Evolutionary conservation across 352 stramenopile genomes (phyloP).

Genomic region (Aphanomyces stellatus): DNA sequence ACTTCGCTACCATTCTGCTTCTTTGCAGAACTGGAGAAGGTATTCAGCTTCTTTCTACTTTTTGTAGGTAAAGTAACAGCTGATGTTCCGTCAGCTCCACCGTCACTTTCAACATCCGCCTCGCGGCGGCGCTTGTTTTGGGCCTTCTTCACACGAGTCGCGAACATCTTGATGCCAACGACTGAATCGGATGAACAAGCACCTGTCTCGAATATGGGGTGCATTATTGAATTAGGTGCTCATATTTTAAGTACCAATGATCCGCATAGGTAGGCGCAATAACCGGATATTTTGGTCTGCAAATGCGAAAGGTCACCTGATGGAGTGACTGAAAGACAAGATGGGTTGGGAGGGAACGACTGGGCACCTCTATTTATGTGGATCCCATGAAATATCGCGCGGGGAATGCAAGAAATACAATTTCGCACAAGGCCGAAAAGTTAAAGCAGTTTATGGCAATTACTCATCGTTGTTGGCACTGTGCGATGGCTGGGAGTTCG

Average conservation of each 20-base stretch:
- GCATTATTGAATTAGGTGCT: background rate
- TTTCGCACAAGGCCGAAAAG: constrained; percentile 28
- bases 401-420: background rate
- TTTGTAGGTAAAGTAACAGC: background rate
- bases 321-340: background rate
- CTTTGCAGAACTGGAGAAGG: constrained; percentile 38
- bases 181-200: background rate
- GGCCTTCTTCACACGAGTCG: constrained; percentile 1
- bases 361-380: constrained; percentile 11
- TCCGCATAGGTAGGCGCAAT: too few relatives aligned
- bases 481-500: constrained; percentile 43
- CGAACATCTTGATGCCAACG: constrained; percentile 12
- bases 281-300: too few relatives aligned
- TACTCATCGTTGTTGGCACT: constrained; percentile 44
- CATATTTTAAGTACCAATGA: background rate
- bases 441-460: constrained; percentile 40
- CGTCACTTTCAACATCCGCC: background rate
- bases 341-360: constrained; percentile 16
- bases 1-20: constrained; percentile 44
- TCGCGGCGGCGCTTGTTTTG: constrained; percentile 9
- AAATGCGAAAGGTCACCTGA: background rate
- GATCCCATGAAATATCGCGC: background rate
- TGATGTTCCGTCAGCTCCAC: background rate
- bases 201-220: background rate
- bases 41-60: constrained; percentile 17